Evolutionary conservation across 176 grass and related monocot species (phyloP).

Genomic region (Carex scoparia): DNA sequence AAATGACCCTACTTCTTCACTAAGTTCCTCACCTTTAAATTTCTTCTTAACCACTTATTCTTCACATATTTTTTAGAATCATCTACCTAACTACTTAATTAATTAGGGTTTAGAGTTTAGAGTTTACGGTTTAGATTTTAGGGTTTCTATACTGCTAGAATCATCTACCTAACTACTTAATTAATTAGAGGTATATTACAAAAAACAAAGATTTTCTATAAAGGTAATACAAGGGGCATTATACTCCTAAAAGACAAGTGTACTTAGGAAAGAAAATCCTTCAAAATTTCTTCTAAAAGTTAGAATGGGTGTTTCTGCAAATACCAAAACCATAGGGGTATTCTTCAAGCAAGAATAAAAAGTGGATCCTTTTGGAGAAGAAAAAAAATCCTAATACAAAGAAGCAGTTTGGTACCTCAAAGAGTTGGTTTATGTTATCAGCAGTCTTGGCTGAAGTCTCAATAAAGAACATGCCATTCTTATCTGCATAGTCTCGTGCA

Average conservation of each 20-base stretch:
- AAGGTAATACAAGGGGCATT: not conserved
- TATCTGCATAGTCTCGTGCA: conserved; percentile 53
- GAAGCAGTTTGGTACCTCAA: conserved; percentile 49
- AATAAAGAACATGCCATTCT: conserved; percentile 71
- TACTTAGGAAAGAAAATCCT: too few relatives aligned
- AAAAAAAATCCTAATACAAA: not conserved
- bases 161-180: not conserved
- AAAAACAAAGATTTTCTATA: not conserved
- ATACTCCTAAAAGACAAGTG: not conserved
- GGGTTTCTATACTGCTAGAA: too few relatives aligned
- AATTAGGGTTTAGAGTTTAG: too few relatives aligned
- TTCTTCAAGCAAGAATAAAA: not conserved
- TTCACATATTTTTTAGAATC: too few relatives aligned
- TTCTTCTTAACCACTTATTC: too few relatives aligned
- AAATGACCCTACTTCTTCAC: too few relatives aligned
- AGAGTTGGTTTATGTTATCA: conserved; percentile 27
- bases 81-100: too few relatives aligned
- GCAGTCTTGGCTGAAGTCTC: conserved; percentile 85
- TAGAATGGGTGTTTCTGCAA: too few relatives aligned
- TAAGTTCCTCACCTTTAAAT: too few relatives aligned
- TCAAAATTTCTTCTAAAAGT: too few relatives aligned
- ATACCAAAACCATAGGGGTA: not conserved
- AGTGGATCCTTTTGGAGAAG: not conserved
- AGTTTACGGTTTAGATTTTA: too few relatives aligned
- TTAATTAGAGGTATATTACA: not conserved